These are phyloP conservation scores for Aspergillus saccharolyticus DNA, from an alignment of 495 filamentous ascomycete genomes.

Conservation along the genomic window DNA sequence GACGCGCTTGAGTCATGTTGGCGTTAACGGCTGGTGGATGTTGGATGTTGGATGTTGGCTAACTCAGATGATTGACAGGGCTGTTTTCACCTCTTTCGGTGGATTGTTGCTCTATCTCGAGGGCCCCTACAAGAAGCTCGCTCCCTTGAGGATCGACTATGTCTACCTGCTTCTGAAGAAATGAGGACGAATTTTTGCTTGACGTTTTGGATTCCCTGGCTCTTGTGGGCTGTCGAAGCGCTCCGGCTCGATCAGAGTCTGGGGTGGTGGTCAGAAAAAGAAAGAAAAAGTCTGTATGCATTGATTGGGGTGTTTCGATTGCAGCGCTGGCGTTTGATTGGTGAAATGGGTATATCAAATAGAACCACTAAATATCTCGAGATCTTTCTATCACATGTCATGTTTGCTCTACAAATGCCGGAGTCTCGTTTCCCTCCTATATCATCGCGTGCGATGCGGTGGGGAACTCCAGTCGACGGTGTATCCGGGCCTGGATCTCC, in stretches of 20 bases:
- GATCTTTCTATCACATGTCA: slow-evolving; percentile 5
- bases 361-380: slow-evolving; percentile 20
- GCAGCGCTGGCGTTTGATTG: slow-evolving; percentile 30
- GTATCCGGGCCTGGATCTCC: slow-evolving; percentile 69
- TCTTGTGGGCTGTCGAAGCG: background rate
- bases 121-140: slow-evolving; percentile 93
- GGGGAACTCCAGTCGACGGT: slow-evolving; percentile 80
- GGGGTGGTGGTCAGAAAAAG: slow-evolving; percentile 4
- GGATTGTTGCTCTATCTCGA: slow-evolving; percentile 84
- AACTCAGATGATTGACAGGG: slow-evolving; percentile 48
- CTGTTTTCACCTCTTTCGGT: slow-evolving; percentile 88
- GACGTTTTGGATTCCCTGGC: background rate
- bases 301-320: slow-evolving; percentile 18
- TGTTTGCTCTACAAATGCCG: background rate
- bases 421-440: background rate
- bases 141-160: slow-evolving; percentile 83
- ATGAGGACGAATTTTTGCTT: slow-evolving; percentile 35
- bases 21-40: background rate
- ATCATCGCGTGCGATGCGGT: slow-evolving; percentile 39
- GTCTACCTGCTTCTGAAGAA: slow-evolving; percentile 92
- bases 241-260: background rate
- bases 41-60: no score
- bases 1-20: background rate
- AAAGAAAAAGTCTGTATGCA: slow-evolving; percentile 10
- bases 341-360: slow-evolving; percentile 24